Evolutionary conservation across 768 basidiomycete species (phyloP).

Genomic region (Chalciporus pseudorubinellus): DNA sequence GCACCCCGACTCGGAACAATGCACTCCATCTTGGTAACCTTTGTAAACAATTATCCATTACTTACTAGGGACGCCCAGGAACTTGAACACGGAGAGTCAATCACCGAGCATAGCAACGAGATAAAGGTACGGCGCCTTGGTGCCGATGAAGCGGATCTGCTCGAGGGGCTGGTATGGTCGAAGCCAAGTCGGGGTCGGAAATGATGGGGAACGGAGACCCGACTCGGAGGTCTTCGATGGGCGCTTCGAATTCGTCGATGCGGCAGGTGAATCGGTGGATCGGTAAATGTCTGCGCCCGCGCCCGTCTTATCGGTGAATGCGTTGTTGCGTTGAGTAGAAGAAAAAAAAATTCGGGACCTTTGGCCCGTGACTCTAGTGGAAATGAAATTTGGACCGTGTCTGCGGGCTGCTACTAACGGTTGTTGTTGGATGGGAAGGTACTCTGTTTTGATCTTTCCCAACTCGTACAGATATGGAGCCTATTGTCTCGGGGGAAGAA

Average conservation of each 20-base stretch:
- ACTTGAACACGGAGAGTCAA: not conserved
- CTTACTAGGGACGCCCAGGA: not conserved
- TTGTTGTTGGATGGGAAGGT: not conserved
- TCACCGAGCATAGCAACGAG: slow-evolving; percentile 8
- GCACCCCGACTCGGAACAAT: no score
- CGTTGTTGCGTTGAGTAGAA: not conserved
- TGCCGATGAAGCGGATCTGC: not conserved
- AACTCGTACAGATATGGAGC: not conserved
- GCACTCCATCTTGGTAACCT: no score
- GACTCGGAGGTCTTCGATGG: not conserved
- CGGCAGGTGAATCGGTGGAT: not conserved
- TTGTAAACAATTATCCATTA: no score
- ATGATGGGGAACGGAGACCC: not conserved
- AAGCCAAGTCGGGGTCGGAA: not conserved
- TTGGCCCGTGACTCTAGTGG: no score
- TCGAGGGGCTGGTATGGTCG: not conserved
- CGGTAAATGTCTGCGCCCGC: not conserved
- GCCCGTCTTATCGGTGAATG: no score
- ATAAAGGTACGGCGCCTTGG: not conserved
- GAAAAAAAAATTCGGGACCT: not conserved
- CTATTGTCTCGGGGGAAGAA: not conserved
- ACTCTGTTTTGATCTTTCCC: not conserved
- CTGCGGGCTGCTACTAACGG: not conserved
- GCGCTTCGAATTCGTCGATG: no score
- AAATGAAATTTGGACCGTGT: no score